Conservation (phyloP, 2,329 filamentous ascomycete genomes). For the Helotiales sp. region DNA sequence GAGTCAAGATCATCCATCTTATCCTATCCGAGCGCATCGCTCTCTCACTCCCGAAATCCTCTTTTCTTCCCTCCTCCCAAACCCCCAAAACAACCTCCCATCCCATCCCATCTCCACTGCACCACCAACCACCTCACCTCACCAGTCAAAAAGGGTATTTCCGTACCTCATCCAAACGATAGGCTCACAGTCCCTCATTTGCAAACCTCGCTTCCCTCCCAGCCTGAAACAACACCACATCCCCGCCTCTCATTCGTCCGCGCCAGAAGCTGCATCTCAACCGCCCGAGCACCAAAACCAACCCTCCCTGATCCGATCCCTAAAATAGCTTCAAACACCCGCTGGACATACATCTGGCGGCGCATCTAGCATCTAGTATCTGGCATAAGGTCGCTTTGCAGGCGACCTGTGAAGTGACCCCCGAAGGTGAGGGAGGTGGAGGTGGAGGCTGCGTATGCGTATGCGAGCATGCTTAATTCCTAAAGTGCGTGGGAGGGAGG, state of each 20-base stretch:
- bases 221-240: conserved; percentile 1
- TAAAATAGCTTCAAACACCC: conserved; percentile 16
- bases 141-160: not conserved
- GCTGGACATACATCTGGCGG: not conserved
- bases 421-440: too few relatives aligned
- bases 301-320: too few relatives aligned
- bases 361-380: not conserved
- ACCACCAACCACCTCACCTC: not conserved
- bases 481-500: not conserved
- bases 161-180: conserved; percentile 4
- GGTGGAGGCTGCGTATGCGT: too few relatives aligned
- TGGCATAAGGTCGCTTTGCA: not conserved
- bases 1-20: not conserved
- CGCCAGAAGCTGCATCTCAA: conserved; percentile 5
- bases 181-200: not conserved
- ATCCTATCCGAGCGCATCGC: conserved; percentile 18
- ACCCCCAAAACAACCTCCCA: not conserved
- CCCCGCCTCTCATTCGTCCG: not conserved
- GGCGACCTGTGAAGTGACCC: not conserved
- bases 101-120: not conserved
- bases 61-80: not conserved
- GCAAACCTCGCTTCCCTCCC: not conserved
- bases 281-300: not conserved
- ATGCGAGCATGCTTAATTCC: not conserved
- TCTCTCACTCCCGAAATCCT: not conserved